A percentile compares a stretch with the other conserved stretches of the same genome.
These are phyloP conservation scores for Leucocoprinus sp. DNA, from an alignment of 768 basidiomycete genomes.

Conservation along the genomic window DNA sequence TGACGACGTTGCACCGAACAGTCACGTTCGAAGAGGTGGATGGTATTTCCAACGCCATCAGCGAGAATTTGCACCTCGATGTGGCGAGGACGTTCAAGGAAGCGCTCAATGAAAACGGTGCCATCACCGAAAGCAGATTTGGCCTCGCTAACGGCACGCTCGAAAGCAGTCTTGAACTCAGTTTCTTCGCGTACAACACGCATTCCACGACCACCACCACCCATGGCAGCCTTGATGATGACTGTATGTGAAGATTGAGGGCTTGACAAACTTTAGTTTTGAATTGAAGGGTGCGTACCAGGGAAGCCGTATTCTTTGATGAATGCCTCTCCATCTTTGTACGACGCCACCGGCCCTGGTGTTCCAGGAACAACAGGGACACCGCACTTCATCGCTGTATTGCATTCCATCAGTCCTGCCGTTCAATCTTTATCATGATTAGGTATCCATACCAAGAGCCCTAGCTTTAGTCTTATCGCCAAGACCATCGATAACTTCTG, in stretches of 20 bases:
- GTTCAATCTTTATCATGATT: constrained; percentile 5
- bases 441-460: constrained; percentile 52
- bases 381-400: constrained; percentile 73
- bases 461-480: constrained; percentile 99
- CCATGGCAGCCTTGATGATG: constrained; percentile 99
- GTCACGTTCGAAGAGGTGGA: constrained; percentile 98
- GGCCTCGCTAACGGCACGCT: constrained; percentile 91
- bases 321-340: constrained; percentile 77
- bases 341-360: constrained; percentile 81
- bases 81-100: constrained; percentile 92
- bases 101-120: constrained; percentile 98
- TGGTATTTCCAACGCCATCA: constrained; percentile 86
- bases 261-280: not conserved
- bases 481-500: constrained; percentile 93
- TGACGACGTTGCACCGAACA: constrained; percentile 97
- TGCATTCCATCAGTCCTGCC: constrained; percentile 9
- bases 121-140: constrained; percentile 97
- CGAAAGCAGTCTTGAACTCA: constrained; percentile 82
- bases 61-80: constrained; percentile 97
- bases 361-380: constrained; percentile 98
- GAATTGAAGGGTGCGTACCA: constrained; percentile 31
- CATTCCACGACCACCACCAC: constrained; percentile 98
- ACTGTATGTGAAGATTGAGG: constrained; percentile 35
- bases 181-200: constrained; percentile 93
- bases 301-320: constrained; percentile 97